A percentile compares a stretch with the other conserved stretches of the same genome.
Evolutionary conservation across 108 stramenopile genomes (phyloP).

Genomic region (Discostella stelligeroides): DNA sequence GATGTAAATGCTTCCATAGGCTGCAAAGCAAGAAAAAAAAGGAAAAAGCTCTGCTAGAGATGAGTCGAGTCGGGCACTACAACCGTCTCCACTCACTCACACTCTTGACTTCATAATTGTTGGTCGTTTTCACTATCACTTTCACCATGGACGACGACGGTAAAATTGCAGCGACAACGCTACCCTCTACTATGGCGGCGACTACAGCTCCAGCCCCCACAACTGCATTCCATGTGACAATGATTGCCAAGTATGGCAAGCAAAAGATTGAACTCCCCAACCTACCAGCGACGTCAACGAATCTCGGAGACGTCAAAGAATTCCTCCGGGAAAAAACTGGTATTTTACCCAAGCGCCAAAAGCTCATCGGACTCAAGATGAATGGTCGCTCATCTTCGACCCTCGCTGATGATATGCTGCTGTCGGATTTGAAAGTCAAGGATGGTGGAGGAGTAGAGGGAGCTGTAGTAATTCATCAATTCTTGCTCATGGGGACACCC

Average conservation of each 20-base stretch:
- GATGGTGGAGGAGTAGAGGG: constrained; percentile 33
- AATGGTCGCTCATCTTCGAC: constrained; percentile 7
- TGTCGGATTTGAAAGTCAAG: constrained; percentile 73
- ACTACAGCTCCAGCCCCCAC: too few species aligned
- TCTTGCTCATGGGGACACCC: constrained; percentile 96
- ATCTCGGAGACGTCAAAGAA: constrained; percentile 65
- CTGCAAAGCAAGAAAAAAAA: too few species aligned
- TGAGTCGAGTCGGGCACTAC: too few species aligned
- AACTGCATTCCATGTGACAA: constrained; percentile 12
- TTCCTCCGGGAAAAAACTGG: constrained; percentile 63
- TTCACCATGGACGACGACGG: too few species aligned
- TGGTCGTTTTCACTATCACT: too few species aligned
- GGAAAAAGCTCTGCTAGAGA: too few species aligned
- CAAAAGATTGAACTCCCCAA: constrained; percentile 59
- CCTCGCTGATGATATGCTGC: constrained; percentile 60
- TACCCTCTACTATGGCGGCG: too few species aligned
- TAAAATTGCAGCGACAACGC: too few species aligned
- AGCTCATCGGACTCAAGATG: constrained; percentile 85
- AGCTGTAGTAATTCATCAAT: constrained; percentile 55
- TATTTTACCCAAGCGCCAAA: constrained; percentile 88
- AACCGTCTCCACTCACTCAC: too few species aligned
- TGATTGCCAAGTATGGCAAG: constrained; percentile 87
- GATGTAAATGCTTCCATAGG: too few species aligned
- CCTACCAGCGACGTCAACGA: constrained; percentile 55
- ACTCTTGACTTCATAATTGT: too few species aligned